A percentile compares a stretch with the other conserved stretches of the same genome.
These are phyloP conservation scores for Rhizopogon vulgaris DNA, from an alignment of 768 basidiomycete species.

Conservation along the genomic window DNA sequence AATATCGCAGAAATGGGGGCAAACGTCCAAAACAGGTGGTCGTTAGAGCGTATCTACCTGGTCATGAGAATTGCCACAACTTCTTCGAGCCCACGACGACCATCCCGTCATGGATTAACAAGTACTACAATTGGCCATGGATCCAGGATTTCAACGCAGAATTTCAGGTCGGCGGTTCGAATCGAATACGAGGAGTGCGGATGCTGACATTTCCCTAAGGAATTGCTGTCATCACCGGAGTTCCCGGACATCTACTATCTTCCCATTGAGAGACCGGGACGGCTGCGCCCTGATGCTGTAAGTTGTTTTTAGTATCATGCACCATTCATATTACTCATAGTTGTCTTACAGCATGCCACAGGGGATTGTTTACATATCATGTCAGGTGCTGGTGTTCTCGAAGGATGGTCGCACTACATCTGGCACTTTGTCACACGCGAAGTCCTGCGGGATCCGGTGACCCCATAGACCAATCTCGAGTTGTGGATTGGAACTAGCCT, in stretches of 20 bases:
- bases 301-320: conserved; percentile 16
- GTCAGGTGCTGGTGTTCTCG: conserved; percentile 40
- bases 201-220: conserved; percentile 22
- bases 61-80: conserved; percentile 61
- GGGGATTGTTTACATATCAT: conserved; percentile 44
- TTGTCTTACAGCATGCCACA: conserved; percentile 28
- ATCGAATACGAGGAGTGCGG: not conserved
- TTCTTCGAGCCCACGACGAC: conserved; percentile 38
- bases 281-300: conserved; percentile 61
- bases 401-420: conserved; percentile 48
- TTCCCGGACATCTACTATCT: conserved; percentile 56
- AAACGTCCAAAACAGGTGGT: conserved; percentile 39
- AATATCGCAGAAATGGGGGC: conserved; percentile 24
- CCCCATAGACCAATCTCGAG: not conserved
- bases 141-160: conserved; percentile 52
- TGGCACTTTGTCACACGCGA: conserved; percentile 42
- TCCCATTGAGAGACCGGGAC: conserved; percentile 54
- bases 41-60: conserved; percentile 55
- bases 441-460: conserved; percentile 11
- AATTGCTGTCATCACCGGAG: conserved; percentile 31
- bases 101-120: conserved; percentile 37
- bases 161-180: conserved; percentile 43
- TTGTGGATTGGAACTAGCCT: not conserved
- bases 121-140: conserved; percentile 63
- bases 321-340: not conserved